Percentiles rank a stretch among this genome's conserved stretches.
Conservation (phyloP, 805 yeast species). For the Teunomyces cretensis region DNA sequence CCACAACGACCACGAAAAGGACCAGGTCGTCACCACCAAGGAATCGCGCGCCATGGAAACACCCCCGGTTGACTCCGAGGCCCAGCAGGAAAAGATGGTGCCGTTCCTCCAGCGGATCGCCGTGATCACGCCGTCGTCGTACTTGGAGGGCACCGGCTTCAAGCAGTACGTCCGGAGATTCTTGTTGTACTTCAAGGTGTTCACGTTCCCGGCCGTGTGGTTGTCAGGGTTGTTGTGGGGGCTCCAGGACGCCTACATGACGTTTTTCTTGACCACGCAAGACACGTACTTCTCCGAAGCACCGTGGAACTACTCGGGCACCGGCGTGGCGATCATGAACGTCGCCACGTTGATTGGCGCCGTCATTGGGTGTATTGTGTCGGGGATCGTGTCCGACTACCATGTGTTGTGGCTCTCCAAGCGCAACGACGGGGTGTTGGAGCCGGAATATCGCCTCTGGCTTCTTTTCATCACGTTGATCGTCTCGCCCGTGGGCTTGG, state of each 20-base stretch:
- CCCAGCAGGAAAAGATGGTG: constrained; percentile 9
- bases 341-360: constrained; percentile 42
- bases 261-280: constrained; percentile 39
- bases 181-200: constrained; percentile 29
- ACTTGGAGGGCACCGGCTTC: constrained; percentile 37
- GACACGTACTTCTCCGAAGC: constrained; percentile 36
- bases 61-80: not conserved
- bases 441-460: constrained; percentile 38
- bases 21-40: not conserved
- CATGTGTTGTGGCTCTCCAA: constrained; percentile 38
- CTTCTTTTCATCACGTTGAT: constrained; percentile 35
- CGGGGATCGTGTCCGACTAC: constrained; percentile 35
- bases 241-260: constrained; percentile 37
- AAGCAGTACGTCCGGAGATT: constrained; percentile 42
- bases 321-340: constrained; percentile 40
- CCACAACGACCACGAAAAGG: not conserved
- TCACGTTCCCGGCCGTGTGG: constrained; percentile 36
- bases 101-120: constrained; percentile 21
- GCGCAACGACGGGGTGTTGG: constrained; percentile 34
- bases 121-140: constrained; percentile 35
- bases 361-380: constrained; percentile 36
- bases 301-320: constrained; percentile 34
- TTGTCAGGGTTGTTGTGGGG: constrained; percentile 42
- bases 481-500: constrained; percentile 34
- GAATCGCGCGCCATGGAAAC: not conserved